A percentile compares a stretch with the other conserved stretches of the same genome.
Conservation (phyloP, 495 filamentous ascomycete species). For the Trypethelium eluteriae region DNA sequence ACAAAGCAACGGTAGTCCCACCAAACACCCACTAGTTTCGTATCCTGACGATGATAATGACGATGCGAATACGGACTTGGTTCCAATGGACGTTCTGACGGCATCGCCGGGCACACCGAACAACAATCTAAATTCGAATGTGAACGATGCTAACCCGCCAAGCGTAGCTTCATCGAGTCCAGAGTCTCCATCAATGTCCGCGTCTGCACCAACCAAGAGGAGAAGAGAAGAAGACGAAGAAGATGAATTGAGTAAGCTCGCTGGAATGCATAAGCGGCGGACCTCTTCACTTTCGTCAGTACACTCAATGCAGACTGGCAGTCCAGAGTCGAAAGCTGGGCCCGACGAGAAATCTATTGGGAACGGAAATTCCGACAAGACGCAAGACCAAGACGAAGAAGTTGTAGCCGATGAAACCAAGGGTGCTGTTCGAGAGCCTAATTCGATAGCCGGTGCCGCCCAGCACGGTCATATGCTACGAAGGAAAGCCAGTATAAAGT, state of each 20-base stretch:
- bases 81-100: slow-evolving; percentile 46
- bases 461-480: slow-evolving; percentile 21
- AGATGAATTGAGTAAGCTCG: slow-evolving; percentile 41
- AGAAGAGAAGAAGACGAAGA: slow-evolving; percentile 76
- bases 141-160: slow-evolving; percentile 37
- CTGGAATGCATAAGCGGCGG: slow-evolving; percentile 27
- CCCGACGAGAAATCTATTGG: slow-evolving; percentile 14
- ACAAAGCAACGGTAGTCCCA: slow-evolving; percentile 41
- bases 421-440: slow-evolving; percentile 4
- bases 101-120: slow-evolving; percentile 17
- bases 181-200: neutral
- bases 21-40: slow-evolving; percentile 72
- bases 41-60: slow-evolving; percentile 82
- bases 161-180: slow-evolving; percentile 59
- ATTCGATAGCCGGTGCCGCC: neutral
- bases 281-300: slow-evolving; percentile 21
- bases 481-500: slow-evolving; percentile 27
- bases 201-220: slow-evolving; percentile 48
- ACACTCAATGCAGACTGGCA: neutral
- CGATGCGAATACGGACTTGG: slow-evolving; percentile 69
- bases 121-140: slow-evolving; percentile 24
- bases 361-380: slow-evolving; percentile 19
- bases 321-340: neutral
- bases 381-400: neutral
- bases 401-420: neutral